Evolutionary conservation across 305 asterid genomes (phyloP).

Genomic region (Fraxinus latifolia): DNA sequence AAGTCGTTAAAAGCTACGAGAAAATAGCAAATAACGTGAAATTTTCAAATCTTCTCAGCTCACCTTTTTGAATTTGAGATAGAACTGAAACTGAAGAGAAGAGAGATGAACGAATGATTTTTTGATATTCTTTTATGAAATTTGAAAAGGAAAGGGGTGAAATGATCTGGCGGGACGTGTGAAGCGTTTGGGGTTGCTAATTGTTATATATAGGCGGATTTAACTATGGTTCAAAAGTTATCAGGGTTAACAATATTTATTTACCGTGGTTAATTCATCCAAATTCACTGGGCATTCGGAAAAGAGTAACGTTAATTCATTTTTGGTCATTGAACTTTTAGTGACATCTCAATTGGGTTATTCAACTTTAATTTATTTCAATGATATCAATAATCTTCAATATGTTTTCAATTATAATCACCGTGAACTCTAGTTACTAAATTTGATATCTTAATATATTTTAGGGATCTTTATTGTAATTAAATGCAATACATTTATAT

Average conservation of each 20-base stretch:
- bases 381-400: not conserved
- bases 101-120: not conserved
- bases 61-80: not conserved
- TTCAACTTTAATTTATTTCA: not conserved
- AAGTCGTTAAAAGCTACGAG: not conserved
- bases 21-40: not conserved
- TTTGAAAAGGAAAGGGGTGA: not conserved
- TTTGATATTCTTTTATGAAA: not conserved
- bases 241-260: not conserved
- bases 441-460: not conserved
- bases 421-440: not conserved
- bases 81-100: not conserved
- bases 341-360: not conserved
- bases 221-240: not conserved
- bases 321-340: not conserved
- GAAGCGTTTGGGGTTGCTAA: not conserved
- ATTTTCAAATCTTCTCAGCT: not conserved
- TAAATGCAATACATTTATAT: too few species aligned
- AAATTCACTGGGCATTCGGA: not conserved
- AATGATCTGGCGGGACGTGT: slow-evolving; percentile 6
- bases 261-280: not conserved
- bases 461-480: not conserved
- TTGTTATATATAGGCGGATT: not conserved
- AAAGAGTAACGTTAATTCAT: not conserved
- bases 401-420: not conserved